A percentile compares a stretch with the other conserved stretches of the same genome.
These are phyloP conservation scores for Tulasnella sp. DNA, from an alignment of 768 basidiomycete genomes.

Conservation along the genomic window DNA sequence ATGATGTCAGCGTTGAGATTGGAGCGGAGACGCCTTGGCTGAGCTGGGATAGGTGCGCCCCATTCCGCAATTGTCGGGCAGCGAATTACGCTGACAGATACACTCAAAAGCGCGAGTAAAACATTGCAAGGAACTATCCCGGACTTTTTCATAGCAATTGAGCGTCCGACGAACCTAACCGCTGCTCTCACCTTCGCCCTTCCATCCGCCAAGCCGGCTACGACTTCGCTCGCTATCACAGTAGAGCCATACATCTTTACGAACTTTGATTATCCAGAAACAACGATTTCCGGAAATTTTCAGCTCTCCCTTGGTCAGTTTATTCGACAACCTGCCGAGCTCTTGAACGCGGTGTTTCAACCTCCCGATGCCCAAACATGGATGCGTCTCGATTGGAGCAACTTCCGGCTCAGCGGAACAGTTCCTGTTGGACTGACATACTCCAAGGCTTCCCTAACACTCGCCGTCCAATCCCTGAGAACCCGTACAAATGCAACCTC, in stretches of 20 bases:
- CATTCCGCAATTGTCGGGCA: background rate
- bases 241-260: constrained; percentile 15
- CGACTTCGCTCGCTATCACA: background rate
- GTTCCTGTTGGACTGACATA: background rate
- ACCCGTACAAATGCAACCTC: constrained; percentile 1
- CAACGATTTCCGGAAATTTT: background rate
- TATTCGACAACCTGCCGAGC: background rate
- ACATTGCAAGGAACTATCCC: background rate
- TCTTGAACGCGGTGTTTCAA: background rate
- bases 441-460: background rate
- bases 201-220: background rate
- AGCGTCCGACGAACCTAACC: background rate
- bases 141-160: constrained; percentile 5
- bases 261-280: background rate
- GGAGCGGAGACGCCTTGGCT: background rate
- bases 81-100: background rate
- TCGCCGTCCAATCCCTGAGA: background rate
- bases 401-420: background rate
- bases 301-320: background rate
- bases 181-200: constrained; percentile 13
- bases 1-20: background rate
- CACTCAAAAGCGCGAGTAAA: background rate
- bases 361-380: background rate
- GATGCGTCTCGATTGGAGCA: background rate
- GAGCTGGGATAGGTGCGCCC: constrained; percentile 10